A percentile compares a stretch with the other conserved stretches of the same genome.
Evolutionary conservation across 1,139 yeast genomes (phyloP).

Genomic region (Debaryomyces sp.): DNA sequence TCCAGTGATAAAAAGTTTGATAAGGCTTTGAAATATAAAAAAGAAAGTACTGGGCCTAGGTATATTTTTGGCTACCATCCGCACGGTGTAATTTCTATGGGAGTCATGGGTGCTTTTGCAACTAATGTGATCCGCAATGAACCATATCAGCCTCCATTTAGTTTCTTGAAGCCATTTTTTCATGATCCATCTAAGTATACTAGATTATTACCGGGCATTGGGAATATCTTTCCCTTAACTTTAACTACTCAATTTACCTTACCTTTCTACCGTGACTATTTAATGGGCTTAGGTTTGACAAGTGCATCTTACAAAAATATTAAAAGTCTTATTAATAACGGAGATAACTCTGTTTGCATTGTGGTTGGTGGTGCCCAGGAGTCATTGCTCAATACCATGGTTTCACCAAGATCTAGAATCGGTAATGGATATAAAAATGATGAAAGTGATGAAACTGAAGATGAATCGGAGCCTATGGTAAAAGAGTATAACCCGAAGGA

Average conservation of each 20-base stretch:
- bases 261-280: conserved; percentile 89
- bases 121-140: conserved; percentile 68
- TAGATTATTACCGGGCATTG: conserved; percentile 77
- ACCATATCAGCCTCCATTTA: conserved; percentile 50
- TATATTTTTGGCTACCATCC: conserved; percentile 96
- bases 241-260: conserved; percentile 79
- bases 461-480: conserved; percentile 6
- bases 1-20: not conserved
- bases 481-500: conserved; percentile 8
- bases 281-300: conserved; percentile 79
- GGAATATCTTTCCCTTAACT: conserved; percentile 74
- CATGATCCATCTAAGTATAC: conserved; percentile 47
- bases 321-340: conserved; percentile 59
- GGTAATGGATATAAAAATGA: conserved; percentile 61
- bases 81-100: conserved; percentile 94
- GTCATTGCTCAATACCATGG: conserved; percentile 58
- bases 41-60: conserved; percentile 63
- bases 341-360: conserved; percentile 77
- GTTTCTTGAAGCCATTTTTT: conserved; percentile 52
- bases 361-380: conserved; percentile 98
- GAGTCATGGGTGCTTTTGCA: conserved; percentile 84
- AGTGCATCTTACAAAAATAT: conserved; percentile 83
- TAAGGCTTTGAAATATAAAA: conserved; percentile 20
- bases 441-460: conserved; percentile 14
- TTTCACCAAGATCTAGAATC: conserved; percentile 34